These are phyloP conservation scores for Arthroderma sp. DNA, from an alignment of 2,329 filamentous ascomycete species.

Conservation along the genomic window DNA sequence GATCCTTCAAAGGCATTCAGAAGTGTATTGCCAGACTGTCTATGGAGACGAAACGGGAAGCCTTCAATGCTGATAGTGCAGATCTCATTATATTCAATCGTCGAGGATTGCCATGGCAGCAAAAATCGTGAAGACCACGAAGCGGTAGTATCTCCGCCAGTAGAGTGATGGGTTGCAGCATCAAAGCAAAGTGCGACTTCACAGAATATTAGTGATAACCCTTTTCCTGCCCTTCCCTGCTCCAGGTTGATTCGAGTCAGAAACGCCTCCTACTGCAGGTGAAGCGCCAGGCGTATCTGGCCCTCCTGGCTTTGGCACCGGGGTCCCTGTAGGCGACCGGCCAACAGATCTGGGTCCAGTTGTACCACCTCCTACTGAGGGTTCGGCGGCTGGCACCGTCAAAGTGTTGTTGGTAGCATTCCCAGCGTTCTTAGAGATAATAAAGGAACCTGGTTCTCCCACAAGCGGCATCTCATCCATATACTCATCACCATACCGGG, in stretches of 20 bases:
- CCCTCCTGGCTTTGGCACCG: conserved; percentile 8
- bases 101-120: background rate
- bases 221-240: conserved; percentile 19
- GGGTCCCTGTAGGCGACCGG: conserved; percentile 9
- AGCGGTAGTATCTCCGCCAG: background rate
- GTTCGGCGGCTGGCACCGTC: conserved; percentile 16
- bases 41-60: no score
- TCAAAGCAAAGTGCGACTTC: conserved; percentile 5
- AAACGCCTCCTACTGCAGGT: background rate
- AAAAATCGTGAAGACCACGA: background rate
- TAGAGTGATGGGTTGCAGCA: background rate
- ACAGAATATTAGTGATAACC: conserved; percentile 2
- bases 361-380: background rate
- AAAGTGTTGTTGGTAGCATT: background rate
- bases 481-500: conserved; percentile 47
- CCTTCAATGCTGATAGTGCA: no score
- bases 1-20: background rate
- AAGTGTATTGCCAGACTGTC: background rate
- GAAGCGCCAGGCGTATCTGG: conserved; percentile 11
- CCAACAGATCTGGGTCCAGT: background rate
- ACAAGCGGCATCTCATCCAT: conserved; percentile 52
- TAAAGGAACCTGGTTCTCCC: conserved; percentile 52
- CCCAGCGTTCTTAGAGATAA: conserved; percentile 34
- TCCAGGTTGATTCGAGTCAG: background rate
- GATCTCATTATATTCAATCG: background rate